Conservation (phyloP, 2,329 filamentous ascomycete genomes). For the Colletotrichum liaoningense region DNA sequence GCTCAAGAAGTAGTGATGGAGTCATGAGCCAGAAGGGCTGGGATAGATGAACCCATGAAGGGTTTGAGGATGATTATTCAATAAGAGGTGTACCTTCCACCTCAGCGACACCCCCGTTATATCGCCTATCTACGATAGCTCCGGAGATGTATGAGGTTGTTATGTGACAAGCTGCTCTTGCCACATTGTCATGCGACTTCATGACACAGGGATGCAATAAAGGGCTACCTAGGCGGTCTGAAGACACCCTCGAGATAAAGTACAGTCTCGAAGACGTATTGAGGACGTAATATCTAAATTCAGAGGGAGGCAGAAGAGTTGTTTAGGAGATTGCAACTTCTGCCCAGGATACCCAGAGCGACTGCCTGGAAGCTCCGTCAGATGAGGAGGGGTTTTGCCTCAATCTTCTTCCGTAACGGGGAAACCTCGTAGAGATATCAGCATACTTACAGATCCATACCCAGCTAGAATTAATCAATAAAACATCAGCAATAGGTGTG, state of each 20-base stretch:
- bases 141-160: too few species aligned
- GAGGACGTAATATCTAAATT: background rate
- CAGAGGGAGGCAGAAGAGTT: background rate
- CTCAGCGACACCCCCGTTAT: background rate
- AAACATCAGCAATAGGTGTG: background rate
- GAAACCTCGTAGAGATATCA: background rate
- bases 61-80: background rate
- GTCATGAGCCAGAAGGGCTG: background rate
- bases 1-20: conserved; percentile 1
- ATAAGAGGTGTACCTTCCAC: background rate
- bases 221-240: background rate
- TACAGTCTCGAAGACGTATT: background rate
- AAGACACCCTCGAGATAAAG: background rate
- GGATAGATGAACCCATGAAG: background rate
- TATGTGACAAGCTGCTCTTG: background rate
- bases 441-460: background rate
- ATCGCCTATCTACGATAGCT: too few species aligned
- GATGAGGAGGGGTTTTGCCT: background rate
- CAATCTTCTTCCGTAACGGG: background rate
- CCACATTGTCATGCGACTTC: background rate
- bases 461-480: background rate
- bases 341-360: background rate
- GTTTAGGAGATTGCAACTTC: background rate
- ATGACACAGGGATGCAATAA: background rate
- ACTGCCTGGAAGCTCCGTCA: background rate